Evolutionary conservation across 441 rosid genomes (phyloP).

Genomic region (Arabidopsis hybrid): DNA sequence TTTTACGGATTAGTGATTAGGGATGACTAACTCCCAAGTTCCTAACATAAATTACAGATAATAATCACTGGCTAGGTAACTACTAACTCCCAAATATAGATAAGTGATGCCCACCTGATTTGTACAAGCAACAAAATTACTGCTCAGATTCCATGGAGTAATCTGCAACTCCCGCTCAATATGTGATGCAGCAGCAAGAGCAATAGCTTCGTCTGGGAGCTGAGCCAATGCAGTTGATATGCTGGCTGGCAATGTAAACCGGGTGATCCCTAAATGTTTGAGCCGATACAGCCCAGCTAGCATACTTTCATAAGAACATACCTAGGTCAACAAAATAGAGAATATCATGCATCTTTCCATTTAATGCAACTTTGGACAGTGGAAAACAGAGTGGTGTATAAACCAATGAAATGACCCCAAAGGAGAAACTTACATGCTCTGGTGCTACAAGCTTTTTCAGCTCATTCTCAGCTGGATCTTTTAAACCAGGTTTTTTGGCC

Average conservation of each 20-base stretch:
- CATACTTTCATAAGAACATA: conserved; percentile 98
- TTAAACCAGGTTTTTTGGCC: conserved; percentile 52
- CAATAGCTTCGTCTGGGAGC: conserved; percentile 96
- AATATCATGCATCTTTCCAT: conserved; percentile 29
- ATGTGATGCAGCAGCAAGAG: conserved; percentile 98
- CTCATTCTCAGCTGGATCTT: conserved; percentile 83
- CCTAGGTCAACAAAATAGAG: conserved; percentile 57
- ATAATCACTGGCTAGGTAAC: conserved; percentile 18
- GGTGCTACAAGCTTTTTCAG: conserved; percentile 80
- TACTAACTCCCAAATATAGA: conserved; percentile 20
- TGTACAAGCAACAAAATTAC: conserved; percentile 95
- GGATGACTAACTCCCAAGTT: conserved; percentile 12
- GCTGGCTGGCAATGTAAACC: conserved; percentile 77
- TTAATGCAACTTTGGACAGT: conserved; percentile 13
- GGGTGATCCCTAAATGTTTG: conserved; percentile 95
- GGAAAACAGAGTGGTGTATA: conserved; percentile 25
- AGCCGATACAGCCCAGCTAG: conserved; percentile 93
- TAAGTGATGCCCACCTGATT: conserved; percentile 68
- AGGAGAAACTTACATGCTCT: conserved; percentile 76
- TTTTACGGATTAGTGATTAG: conserved; percentile 14
- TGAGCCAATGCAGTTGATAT: conserved; percentile 92
- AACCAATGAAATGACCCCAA: conserved; percentile 40
- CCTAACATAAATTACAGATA: conserved; percentile 8
- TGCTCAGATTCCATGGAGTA: conserved; percentile 97
- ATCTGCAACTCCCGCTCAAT: conserved; percentile 97